These are phyloP conservation scores for Rhynchosporium graminicola DNA, from an alignment of 2,329 filamentous ascomycete genomes.

Conservation along the genomic window DNA sequence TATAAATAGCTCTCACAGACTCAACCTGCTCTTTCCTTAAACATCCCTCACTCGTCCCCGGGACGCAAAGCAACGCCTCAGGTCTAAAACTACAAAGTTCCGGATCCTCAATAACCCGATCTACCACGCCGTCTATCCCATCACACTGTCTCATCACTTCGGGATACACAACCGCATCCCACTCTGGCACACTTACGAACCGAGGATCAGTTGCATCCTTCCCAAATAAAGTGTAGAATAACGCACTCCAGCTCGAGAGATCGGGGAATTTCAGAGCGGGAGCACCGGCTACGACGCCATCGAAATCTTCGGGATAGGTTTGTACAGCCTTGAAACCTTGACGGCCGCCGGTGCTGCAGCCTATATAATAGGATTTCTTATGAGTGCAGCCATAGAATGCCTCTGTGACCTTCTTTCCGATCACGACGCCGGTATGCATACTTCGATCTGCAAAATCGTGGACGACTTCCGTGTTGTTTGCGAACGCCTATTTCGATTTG, in stretches of 20 bases:
- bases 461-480: constrained; percentile 32
- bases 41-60: constrained; percentile 41
- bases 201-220: constrained; percentile 14
- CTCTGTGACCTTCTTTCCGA: constrained; percentile 36
- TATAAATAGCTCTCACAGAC: constrained; percentile 47
- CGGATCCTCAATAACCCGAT: constrained; percentile 45
- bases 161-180: constrained; percentile 29
- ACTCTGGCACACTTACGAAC: constrained; percentile 20
- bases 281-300: constrained; percentile 46
- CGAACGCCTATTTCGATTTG: constrained; percentile 20
- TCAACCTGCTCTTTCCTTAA: constrained; percentile 47
- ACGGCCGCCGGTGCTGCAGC: constrained; percentile 46
- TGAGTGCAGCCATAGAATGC: constrained; percentile 41
- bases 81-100: constrained; percentile 41
- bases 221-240: constrained; percentile 27
- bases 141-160: constrained; percentile 44
- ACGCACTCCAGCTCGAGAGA: constrained; percentile 27
- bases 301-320: constrained; percentile 45
- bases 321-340: constrained; percentile 47
- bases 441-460: constrained; percentile 35
- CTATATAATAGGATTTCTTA: constrained; percentile 44
- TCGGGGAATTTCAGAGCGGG: constrained; percentile 39
- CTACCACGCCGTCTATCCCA: constrained; percentile 43
- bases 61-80: constrained; percentile 28
- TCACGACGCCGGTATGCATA: constrained; percentile 30